Evolutionary conservation across 306 rosid species (phyloP).

Genomic region (Castanea crenata): DNA sequence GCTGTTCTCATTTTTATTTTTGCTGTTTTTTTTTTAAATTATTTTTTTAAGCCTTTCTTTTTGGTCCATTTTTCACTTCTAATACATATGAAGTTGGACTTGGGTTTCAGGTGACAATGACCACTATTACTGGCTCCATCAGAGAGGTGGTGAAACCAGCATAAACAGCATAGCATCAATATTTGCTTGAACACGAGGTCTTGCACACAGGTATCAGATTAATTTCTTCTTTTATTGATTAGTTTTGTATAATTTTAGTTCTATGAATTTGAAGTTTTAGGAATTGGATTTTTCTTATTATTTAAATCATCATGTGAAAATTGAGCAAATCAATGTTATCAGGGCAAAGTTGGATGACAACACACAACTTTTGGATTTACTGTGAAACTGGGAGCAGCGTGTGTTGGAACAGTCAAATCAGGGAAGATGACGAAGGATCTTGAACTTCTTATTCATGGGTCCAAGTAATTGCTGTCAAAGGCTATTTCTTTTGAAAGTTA

Average conservation of each 20-base stretch:
- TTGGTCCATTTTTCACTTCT: not conserved
- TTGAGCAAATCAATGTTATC: not conserved
- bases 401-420: conserved; percentile 73
- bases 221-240: not conserved
- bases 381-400: conserved; percentile 75
- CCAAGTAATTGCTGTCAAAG: conserved; percentile 48
- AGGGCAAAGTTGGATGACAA: conserved; percentile 91
- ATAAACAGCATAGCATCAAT: conserved; percentile 97
- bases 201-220: conserved; percentile 76
- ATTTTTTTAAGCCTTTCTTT: not conserved
- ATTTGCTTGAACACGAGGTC: conserved; percentile 95
- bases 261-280: not conserved
- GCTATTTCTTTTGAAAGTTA: not conserved
- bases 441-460: conserved; percentile 82
- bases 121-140: conserved; percentile 95
- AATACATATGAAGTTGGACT: not conserved
- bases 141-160: conserved; percentile 97
- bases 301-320: not conserved
- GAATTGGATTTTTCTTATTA: not conserved
- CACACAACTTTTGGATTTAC: conserved; percentile 66
- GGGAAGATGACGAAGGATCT: conserved; percentile 99
- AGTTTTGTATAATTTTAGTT: not conserved
- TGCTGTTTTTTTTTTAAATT: not conserved
- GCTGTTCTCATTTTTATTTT: not conserved
- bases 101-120: conserved; percentile 78